These are phyloP conservation scores for Coemansia sp. DNA, from an alignment of 192 early-diverging fungal genomes.

Conservation along the genomic window DNA sequence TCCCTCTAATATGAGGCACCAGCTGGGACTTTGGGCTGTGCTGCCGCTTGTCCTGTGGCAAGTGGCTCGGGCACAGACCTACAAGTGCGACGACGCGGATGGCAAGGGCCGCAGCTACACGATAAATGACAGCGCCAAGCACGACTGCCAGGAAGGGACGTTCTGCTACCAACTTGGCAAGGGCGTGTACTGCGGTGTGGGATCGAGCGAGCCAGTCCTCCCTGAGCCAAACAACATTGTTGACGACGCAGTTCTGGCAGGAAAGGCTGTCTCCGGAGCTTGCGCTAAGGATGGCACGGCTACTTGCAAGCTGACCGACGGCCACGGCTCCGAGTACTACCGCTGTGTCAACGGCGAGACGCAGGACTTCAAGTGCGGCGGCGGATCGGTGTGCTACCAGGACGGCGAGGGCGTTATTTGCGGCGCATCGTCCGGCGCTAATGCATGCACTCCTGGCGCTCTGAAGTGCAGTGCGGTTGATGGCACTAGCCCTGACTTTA, in stretches of 20 bases:
- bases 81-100: constrained; percentile 24
- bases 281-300: constrained; percentile 16
- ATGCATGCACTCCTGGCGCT: constrained; percentile 13
- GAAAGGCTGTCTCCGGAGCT: background rate
- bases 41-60: constrained; percentile 22
- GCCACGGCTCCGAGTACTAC: constrained; percentile 6
- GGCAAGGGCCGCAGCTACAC: constrained; percentile 16
- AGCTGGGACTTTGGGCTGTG: constrained; percentile 22
- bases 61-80: constrained; percentile 14
- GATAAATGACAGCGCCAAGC: constrained; percentile 9
- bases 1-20: constrained; percentile 15
- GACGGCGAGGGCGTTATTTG: constrained; percentile 19
- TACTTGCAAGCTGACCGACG: constrained; percentile 10
- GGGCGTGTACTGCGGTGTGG: constrained; percentile 27
- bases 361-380: constrained; percentile 14
- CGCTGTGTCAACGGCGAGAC: background rate
- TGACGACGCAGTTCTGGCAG: background rate
- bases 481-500: constrained; percentile 21
- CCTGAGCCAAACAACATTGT: background rate
- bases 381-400: constrained; percentile 28
- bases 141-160: constrained; percentile 15
- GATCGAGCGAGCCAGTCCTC: background rate
- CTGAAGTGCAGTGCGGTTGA: constrained; percentile 19
- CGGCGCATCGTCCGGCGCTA: constrained; percentile 3
- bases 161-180: constrained; percentile 25